Evolutionary conservation across 2,329 filamentous ascomycete species (phyloP), one percentile per base, ranked within the genome.

Genomic region (Fusarium pseudocircinatum): DNA sequence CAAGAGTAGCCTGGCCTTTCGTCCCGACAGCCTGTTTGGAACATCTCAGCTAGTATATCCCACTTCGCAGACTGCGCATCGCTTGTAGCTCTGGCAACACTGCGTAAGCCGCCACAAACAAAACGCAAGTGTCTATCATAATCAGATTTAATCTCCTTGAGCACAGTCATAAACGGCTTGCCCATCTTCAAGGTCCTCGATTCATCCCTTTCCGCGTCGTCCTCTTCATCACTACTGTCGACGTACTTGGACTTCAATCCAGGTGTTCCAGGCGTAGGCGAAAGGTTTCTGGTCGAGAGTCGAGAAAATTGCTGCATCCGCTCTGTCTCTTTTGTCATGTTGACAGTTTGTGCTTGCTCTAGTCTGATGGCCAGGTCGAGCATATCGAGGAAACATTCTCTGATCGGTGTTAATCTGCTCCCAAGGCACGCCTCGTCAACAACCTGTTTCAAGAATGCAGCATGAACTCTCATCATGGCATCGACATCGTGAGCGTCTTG

Each of bases 1-100:
- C 26, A 72, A 60, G 70, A 42, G 61, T 60, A 70, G n/a, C 42
- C 68, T 62, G 63, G 69, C 52, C 56, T 72, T 60, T 72, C 75
- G 54, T 77, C 75, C 39, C 70, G 72, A 15, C 74, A 77, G 7
- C 81, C 82, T 78, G 86, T 86, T 75, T 95, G 92, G 49, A 97
- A 81, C 84, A 92, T 93, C 81, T 97, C 94, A 1, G 93, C 94
- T 68, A 97, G 80, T 67, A 93, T 90, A 81, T 96, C 94, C 93
- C 95, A 96, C 79, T 91, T 89, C 37, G 88, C 78, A 77, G 87
- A 82, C 44, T 85, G 83, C 20, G 81, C 79, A 61, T 94, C 90
- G 34, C 90, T 90, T 53, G 93, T 92, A 39, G 92, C 93, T 75
- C 95, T 88, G 56, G 94, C 91, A 15, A 96, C 89, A 15, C 92